Evolutionary conservation across 371 early-diverging fungal species (phyloP).

Genomic region (Mucor racemosus): DNA sequence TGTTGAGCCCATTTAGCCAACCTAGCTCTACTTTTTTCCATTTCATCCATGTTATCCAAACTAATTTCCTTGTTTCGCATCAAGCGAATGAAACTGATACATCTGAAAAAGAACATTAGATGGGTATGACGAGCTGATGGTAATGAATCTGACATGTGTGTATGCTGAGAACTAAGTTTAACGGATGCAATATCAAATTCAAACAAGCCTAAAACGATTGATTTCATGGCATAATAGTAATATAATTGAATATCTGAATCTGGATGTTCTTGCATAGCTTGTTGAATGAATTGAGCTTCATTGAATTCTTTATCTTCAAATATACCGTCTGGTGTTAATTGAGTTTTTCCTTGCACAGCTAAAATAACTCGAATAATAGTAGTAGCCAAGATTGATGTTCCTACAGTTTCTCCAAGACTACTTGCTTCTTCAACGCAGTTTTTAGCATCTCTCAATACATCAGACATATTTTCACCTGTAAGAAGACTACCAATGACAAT

Average conservation of each 20-base stretch:
- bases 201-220: slow-evolving; percentile 35
- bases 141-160: slow-evolving; percentile 32
- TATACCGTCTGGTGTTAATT: slow-evolving; percentile 29
- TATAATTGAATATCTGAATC: slow-evolving; percentile 11
- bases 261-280: not conserved
- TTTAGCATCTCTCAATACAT: slow-evolving; percentile 44
- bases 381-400: slow-evolving; percentile 32
- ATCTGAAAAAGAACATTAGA: slow-evolving; percentile 46
- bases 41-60: slow-evolving; percentile 9
- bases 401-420: slow-evolving; percentile 33
- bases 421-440: slow-evolving; percentile 38
- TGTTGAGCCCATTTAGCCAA: slow-evolving; percentile 44
- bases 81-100: slow-evolving; percentile 40
- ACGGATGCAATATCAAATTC: slow-evolving; percentile 37
- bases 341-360: slow-evolving; percentile 50
- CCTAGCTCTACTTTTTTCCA: slow-evolving; percentile 23
- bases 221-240: slow-evolving; percentile 44
- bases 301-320: slow-evolving; percentile 47
- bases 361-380: slow-evolving; percentile 41
- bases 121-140: slow-evolving; percentile 47
- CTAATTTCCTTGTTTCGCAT: slow-evolving; percentile 17
- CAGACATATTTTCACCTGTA: slow-evolving; percentile 39
- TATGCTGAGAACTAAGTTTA: slow-evolving; percentile 35
- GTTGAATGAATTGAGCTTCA: slow-evolving; percentile 32
- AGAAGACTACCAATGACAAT: slow-evolving; percentile 39